A percentile compares a stretch with the other conserved stretches of the same genome.
Evolutionary conservation across 148 eudicot genomes (phyloP).

Genomic region (Vaccinium corymbosum): DNA sequence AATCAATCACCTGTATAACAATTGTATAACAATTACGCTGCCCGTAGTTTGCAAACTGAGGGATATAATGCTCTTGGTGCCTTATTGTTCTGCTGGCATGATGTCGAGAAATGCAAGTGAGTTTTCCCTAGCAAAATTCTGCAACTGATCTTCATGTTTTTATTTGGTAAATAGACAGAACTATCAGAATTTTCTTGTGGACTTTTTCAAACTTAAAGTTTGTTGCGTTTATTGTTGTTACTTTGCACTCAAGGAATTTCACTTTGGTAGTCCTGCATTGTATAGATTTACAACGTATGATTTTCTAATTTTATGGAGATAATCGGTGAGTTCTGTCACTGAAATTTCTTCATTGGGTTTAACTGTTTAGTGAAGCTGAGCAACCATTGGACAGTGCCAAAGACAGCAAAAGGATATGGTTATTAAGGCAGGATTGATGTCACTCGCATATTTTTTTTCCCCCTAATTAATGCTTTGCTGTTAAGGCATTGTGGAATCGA

Average conservation of each 20-base stretch:
- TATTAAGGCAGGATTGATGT: not conserved
- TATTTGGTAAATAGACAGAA: no score
- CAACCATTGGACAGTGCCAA: not conserved
- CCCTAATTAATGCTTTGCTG: not conserved
- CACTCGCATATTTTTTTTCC: not conserved
- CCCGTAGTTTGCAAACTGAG: not conserved
- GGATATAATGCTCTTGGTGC: not conserved
- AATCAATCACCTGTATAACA: not conserved
- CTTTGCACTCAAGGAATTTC: not conserved
- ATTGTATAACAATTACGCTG: not conserved
- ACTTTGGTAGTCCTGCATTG: not conserved
- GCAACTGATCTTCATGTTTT: no score
- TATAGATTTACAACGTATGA: not conserved
- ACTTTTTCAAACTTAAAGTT: not conserved
- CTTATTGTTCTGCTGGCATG: not conserved
- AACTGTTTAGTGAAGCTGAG: constrained; percentile 3
- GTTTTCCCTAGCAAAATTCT: no score
- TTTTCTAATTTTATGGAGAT: not conserved
- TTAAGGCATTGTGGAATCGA: not conserved
- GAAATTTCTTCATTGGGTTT: not conserved
- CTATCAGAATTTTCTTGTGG: not conserved
- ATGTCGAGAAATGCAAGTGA: not conserved
- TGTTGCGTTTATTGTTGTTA: not conserved
- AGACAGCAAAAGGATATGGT: not conserved
- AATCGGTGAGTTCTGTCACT: not conserved